phyloP scores from a whole-genome alignment of 805 yeast genomes.

The Candida hispaniensis region DNA sequence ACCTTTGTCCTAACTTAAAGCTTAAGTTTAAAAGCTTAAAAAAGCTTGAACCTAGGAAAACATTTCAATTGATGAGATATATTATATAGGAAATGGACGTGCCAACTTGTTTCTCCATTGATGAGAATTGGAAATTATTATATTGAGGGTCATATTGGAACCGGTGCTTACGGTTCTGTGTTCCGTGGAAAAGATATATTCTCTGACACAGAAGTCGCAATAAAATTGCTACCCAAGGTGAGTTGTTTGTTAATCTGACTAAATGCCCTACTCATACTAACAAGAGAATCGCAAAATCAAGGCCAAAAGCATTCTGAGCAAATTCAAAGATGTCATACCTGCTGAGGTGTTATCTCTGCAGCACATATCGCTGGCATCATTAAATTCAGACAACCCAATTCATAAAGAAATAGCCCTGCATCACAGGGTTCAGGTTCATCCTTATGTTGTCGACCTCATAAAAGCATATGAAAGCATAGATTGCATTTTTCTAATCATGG shows the following conservation, averaged over 20 bases:
- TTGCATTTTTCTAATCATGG: conserved; percentile 63
- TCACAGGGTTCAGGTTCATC: conserved; percentile 61
- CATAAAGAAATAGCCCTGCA: conserved; percentile 57
- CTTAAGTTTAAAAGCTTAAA: no score
- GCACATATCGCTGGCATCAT: conserved; percentile 26
- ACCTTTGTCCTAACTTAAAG: no score
- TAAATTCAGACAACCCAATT: conserved; percentile 26
- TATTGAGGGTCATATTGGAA: no score
- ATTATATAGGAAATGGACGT: no score
- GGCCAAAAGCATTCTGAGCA: conserved; percentile 1
- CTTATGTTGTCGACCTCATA: conserved; percentile 54
- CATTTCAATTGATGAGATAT: no score
- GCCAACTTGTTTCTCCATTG: no score
- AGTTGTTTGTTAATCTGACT: not conserved
- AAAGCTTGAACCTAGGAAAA: no score
- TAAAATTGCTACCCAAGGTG: conserved; percentile 40
- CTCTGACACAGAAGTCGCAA: conserved; percentile 43
- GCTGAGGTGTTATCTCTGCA: conserved; percentile 25
- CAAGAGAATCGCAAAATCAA: no score
- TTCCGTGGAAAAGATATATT: conserved; percentile 51
- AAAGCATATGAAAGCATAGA: conserved; percentile 52
- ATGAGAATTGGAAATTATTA: no score
- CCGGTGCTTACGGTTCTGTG: conserved; percentile 81
- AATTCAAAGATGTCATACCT: conserved; percentile 23
- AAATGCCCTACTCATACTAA: not conserved